Evolutionary conservation across 1,284 basidiomycete species (phyloP).

Genomic region (Moniliophthora roreri): DNA sequence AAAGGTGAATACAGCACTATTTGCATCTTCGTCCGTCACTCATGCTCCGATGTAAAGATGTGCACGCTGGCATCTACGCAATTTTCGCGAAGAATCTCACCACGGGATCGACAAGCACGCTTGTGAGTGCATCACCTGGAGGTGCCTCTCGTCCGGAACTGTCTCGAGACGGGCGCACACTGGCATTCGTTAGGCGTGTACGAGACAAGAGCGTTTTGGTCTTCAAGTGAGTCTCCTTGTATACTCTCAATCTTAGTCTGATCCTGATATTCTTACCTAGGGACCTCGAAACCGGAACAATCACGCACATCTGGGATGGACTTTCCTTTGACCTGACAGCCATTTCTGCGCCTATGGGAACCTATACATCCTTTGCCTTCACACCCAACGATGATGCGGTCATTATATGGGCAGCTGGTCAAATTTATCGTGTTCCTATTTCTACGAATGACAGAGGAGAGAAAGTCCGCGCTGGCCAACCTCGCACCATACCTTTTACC

Average conservation of each 20-base stretch:
- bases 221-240: slow-evolving; percentile 46
- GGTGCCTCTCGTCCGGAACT: slow-evolving; percentile 70
- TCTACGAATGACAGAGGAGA: slow-evolving; percentile 48
- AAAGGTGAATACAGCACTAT: slow-evolving; percentile 49
- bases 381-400: slow-evolving; percentile 60
- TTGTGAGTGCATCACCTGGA: slow-evolving; percentile 60
- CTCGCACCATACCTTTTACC: slow-evolving; percentile 53
- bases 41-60: slow-evolving; percentile 41
- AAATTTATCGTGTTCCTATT: slow-evolving; percentile 67
- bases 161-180: slow-evolving; percentile 63
- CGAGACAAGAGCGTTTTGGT: slow-evolving; percentile 71
- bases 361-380: slow-evolving; percentile 74
- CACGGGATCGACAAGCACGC: slow-evolving; percentile 44
- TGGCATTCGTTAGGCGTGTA: slow-evolving; percentile 72
- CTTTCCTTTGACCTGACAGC: slow-evolving; percentile 63
- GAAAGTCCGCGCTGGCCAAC: slow-evolving; percentile 32
- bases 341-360: slow-evolving; percentile 74
- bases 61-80: slow-evolving; percentile 67
- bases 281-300: slow-evolving; percentile 63
- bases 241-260: background rate
- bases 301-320: slow-evolving; percentile 65
- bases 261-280: slow-evolving; percentile 33
- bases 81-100: slow-evolving; percentile 67
- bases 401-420: slow-evolving; percentile 72
- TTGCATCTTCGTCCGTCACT: background rate